Conservation (phyloP, 1,284 basidiomycete species). For the Melampsora americana region DNA sequence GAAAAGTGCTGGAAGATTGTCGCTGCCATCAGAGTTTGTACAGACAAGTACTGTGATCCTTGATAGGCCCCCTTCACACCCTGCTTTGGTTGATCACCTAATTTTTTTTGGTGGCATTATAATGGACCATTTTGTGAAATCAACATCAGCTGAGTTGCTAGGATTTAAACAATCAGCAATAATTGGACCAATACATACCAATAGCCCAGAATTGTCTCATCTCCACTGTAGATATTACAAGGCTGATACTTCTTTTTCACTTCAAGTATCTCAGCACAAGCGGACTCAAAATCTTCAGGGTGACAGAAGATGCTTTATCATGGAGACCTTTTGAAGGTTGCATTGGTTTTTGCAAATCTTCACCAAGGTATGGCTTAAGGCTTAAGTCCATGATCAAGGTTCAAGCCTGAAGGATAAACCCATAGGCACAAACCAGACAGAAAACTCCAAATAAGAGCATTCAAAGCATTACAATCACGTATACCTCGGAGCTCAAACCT, state of each 20-base stretch:
- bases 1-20: neutral
- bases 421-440: too few relatives aligned
- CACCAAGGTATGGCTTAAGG: too few relatives aligned
- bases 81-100: neutral
- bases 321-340: too few relatives aligned
- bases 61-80: neutral
- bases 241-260: neutral
- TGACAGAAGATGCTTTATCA: too few relatives aligned
- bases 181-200: neutral
- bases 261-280: neutral
- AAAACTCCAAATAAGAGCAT: too few relatives aligned
- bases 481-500: too few relatives aligned
- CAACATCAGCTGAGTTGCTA: neutral
- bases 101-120: neutral
- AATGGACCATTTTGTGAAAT: neutral
- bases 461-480: too few relatives aligned
- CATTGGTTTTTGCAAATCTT: too few relatives aligned
- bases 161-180: neutral
- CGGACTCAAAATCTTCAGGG: neutral
- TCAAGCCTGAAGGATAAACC: too few relatives aligned
- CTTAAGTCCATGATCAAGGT: too few relatives aligned
- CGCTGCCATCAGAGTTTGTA: neutral
- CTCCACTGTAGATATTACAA: neutral
- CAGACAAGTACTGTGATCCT: neutral
- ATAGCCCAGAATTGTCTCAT: neutral